Conservation (phyloP, 257 asterid species). For the Solanum chilense region DNA sequence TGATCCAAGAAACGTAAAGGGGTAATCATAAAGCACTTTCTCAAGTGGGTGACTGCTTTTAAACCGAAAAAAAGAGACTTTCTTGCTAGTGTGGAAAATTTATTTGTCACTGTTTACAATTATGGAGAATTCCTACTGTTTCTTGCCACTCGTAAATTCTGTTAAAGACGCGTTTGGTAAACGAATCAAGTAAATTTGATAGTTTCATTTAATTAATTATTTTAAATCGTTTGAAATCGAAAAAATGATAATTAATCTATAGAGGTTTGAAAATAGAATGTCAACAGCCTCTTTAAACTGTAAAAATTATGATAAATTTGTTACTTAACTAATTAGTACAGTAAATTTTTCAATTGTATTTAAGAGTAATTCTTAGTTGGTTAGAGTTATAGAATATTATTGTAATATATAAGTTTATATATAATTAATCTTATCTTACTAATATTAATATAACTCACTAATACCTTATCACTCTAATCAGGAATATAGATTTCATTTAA, state of each 20-base stretch:
- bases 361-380: rapidly evolving
- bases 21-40: background rate
- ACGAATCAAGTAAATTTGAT: background rate
- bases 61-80: background rate
- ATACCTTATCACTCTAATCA: too few species aligned
- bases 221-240: too few species aligned
- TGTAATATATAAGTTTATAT: too few species aligned
- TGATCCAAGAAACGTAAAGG: background rate
- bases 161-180: background rate
- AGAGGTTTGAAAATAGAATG: too few species aligned
- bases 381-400: too few species aligned
- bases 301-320: background rate
- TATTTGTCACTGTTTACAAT: background rate
- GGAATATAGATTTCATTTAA: too few species aligned
- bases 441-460: too few species aligned
- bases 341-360: background rate
- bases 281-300: too few species aligned
- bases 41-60: background rate
- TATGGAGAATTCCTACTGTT: background rate
- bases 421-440: too few species aligned
- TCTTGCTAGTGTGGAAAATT: background rate
- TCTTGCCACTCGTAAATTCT: background rate
- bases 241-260: too few species aligned
- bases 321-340: background rate
- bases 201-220: background rate